A percentile compares a stretch with the other conserved stretches of the same genome.
Evolutionary conservation across 164 flowering plant species (phyloP).

Genomic region (Stephania japonica): DNA sequence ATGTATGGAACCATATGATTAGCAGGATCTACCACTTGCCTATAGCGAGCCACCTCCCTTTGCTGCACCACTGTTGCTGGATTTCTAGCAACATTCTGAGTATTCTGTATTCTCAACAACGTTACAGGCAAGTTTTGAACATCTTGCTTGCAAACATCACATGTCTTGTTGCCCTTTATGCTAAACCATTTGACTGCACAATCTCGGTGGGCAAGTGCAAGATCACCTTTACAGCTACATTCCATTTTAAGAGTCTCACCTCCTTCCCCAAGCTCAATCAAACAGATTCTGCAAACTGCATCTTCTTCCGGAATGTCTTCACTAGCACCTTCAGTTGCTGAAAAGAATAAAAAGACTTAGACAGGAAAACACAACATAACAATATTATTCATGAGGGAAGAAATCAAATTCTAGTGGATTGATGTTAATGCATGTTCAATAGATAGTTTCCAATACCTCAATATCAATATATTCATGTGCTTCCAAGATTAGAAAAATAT

Average conservation of each 20-base stretch:
- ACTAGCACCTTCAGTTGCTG: slow-evolving; percentile 39
- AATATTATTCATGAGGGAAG: neutral
- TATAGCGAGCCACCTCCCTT: slow-evolving; percentile 45
- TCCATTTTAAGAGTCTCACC: slow-evolving; percentile 77
- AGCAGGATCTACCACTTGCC: slow-evolving; percentile 31
- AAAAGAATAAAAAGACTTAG: slow-evolving; percentile 9
- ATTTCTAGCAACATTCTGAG: slow-evolving; percentile 36
- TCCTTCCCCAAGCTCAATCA: slow-evolving; percentile 69
- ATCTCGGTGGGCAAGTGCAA: slow-evolving; percentile 78
- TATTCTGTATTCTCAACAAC: slow-evolving; percentile 45
- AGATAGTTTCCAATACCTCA: too few species aligned
- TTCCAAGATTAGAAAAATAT: slow-evolving; percentile 3
- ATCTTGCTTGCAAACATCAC: slow-evolving; percentile 78
- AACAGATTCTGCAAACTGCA: slow-evolving; percentile 82
- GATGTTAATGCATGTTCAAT: too few species aligned
- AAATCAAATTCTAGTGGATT: neutral
- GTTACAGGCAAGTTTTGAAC: slow-evolving; percentile 74
- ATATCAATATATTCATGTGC: neutral
- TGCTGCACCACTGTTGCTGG: slow-evolving; percentile 31
- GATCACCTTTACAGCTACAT: slow-evolving; percentile 88
- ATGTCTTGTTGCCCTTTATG: slow-evolving; percentile 75
- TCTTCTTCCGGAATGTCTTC: slow-evolving; percentile 89
- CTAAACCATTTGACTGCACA: slow-evolving; percentile 92
- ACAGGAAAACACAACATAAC: neutral
- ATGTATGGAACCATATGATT: neutral